phyloP scores from a whole-genome alignment of 2,329 filamentous ascomycete species.

The Fusarium mexicanum region DNA sequence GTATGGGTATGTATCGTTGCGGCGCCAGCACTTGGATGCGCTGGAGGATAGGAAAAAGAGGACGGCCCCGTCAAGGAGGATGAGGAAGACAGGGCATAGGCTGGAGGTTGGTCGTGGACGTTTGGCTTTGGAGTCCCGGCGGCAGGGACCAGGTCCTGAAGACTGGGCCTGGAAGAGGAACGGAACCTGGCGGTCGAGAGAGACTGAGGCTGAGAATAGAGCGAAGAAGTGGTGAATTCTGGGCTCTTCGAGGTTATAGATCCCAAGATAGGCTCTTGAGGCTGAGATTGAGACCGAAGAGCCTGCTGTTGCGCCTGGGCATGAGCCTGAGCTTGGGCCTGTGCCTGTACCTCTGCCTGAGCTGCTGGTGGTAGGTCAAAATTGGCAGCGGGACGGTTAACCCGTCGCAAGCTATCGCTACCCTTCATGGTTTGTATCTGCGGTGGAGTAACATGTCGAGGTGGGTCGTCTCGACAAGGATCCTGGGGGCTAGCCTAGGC shows the following conservation, averaged over 20 bases:
- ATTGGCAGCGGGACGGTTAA: slow-evolving; percentile 39
- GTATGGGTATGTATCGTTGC: slow-evolving; percentile 5
- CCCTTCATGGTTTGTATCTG: slow-evolving; percentile 40
- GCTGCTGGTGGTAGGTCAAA: slow-evolving; percentile 32
- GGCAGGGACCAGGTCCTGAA: slow-evolving; percentile 33
- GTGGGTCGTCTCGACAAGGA: slow-evolving; percentile 39
- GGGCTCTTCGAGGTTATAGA: slow-evolving; percentile 2
- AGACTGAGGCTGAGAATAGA: slow-evolving; percentile 15
- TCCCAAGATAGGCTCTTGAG: slow-evolving; percentile 12
- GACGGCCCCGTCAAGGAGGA: slow-evolving; percentile 30
- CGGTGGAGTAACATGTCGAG: slow-evolving; percentile 44
- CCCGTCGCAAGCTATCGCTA: slow-evolving; percentile 42
- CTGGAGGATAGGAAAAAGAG: slow-evolving; percentile 34
- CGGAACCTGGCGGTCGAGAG: slow-evolving; percentile 33
- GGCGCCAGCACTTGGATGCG: slow-evolving; percentile 14
- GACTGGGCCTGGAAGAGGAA: slow-evolving; percentile 37
- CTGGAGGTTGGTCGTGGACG: slow-evolving; percentile 23
- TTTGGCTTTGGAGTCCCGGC: slow-evolving; percentile 19
- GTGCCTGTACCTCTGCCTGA: slow-evolving; percentile 5
- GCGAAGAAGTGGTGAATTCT: slow-evolving; percentile 7
- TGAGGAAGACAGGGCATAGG: slow-evolving; percentile 30
- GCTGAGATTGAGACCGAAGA: slow-evolving; percentile 28
- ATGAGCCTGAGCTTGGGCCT: slow-evolving; percentile 12
- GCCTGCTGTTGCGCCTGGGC: slow-evolving; percentile 14
- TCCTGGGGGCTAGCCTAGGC: slow-evolving; percentile 17